A percentile compares a stretch with the other conserved stretches of the same genome.
These are phyloP conservation scores for Wickerhamiella australiensis DNA, from an alignment of 805 yeast genomes.

Conservation along the genomic window DNA sequence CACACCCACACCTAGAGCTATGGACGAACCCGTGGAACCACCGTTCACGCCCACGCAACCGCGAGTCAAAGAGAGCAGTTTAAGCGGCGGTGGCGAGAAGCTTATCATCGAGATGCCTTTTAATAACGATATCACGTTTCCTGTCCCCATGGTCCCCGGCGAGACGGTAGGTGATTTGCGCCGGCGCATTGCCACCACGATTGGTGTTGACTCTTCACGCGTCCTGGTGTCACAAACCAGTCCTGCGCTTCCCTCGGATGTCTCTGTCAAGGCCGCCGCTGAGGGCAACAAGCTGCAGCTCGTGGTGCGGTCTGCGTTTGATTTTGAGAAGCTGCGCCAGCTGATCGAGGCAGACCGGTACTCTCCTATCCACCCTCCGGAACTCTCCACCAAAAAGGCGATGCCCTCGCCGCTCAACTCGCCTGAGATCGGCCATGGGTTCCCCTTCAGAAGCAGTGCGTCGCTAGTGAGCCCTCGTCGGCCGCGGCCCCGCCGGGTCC, in stretches of 20 bases:
- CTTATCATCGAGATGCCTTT: constrained; percentile 8
- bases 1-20: not conserved
- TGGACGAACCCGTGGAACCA: constrained; percentile 5
- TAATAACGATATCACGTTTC: constrained; percentile 10
- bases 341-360: constrained; percentile 10
- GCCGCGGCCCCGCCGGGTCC: not conserved
- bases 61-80: not conserved
- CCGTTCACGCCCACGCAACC: not conserved
- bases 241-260: constrained; percentile 1
- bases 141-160: not conserved
- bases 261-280: not conserved
- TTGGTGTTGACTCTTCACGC: constrained; percentile 9
- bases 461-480: constrained; percentile 6
- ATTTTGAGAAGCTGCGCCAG: constrained; percentile 9
- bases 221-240: not conserved
- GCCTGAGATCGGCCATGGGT: constrained; percentile 3
- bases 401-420: constrained; percentile 3
- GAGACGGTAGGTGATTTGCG: constrained; percentile 9
- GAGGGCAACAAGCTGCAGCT: constrained; percentile 7
- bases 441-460: constrained; percentile 3
- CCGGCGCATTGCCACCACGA: constrained; percentile 6
- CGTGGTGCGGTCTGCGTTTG: constrained; percentile 11
- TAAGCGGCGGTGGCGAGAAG: not conserved
- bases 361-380: constrained; percentile 2
- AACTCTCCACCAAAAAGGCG: not conserved